Evolutionary conservation across 441 rosid genomes (phyloP), one percentile per base, ranked within the genome.

Genomic region (Rhodomyrtus psidioides): DNA sequence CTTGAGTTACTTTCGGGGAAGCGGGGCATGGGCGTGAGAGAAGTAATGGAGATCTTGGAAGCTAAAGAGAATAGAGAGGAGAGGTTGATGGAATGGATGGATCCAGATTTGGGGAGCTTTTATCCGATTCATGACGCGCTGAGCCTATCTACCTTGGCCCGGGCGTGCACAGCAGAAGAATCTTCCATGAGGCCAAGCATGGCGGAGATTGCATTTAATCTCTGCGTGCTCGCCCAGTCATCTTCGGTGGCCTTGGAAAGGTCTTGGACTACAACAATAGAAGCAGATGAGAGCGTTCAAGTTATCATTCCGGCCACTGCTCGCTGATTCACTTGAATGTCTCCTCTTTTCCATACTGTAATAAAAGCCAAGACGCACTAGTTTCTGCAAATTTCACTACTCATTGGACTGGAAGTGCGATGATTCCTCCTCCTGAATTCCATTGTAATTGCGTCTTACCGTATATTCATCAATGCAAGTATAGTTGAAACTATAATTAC

Each of bases 1-100:
- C 84, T 93, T 62, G 93, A 93, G 92, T 86, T 94, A 91, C 96
- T 93, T 74, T 91, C 93, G 0, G 96, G 97, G 21, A 93, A 88
- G 88, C 92, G 84, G 85, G 91, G 91, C 44, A 87, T 89, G 94
- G 84, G 86, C 83, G 86, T 89, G 34, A 89, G 85, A 82, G 94
- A 89, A 62, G 85, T 91, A 82, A 84, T 82, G 60, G 89, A 54
- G 62, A 86, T 91, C 56, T 42, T 93, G 84, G 93, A 88, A 84
- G 87, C 23, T 42, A 90, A 84, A 82, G 94, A 90, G 82, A 86
- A 85, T 87, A 88, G 89, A 83, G 92, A 75, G 60, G 90, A 92
- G 87, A 90, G 87, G 88, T 83, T 93, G 51, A 89, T 88, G 81
- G 92, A 86, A 76, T 92, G 96, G 96, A 91, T 94, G 90, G 97